Conservation (phyloP, 179 eudicot species). For the Corrigiola litoralis region DNA sequence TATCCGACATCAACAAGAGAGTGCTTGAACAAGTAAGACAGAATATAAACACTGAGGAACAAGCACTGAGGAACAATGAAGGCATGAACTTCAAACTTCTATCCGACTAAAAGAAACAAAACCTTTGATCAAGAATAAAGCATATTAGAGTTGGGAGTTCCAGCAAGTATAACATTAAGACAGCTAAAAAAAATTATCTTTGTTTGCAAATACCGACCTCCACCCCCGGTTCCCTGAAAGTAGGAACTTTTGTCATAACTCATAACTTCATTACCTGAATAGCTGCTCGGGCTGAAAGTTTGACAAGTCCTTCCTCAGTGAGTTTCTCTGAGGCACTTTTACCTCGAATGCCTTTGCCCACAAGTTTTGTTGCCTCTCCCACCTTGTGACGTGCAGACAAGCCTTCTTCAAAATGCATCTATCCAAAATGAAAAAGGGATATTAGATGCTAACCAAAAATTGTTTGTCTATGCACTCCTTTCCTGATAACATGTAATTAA, state of each 20-base stretch:
- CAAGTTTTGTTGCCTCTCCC: slow-evolving; percentile 67
- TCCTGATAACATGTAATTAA: neutral
- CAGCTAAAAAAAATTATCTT: neutral
- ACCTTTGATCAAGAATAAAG: too few relatives aligned
- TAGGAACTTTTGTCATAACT: neutral
- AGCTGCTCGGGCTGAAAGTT: slow-evolving; percentile 86
- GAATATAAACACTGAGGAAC: too few relatives aligned
- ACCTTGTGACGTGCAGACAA: slow-evolving; percentile 67
- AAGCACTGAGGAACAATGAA: too few relatives aligned
- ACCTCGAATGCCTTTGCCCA: slow-evolving; percentile 72
- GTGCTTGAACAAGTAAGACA: too few relatives aligned
- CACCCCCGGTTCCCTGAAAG: too few relatives aligned
- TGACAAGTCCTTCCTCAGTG: slow-evolving; percentile 90
- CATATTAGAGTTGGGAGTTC: too few relatives aligned
- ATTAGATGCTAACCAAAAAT: slow-evolving; percentile 5
- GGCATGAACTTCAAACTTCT: neutral
- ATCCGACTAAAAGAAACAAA: neutral
- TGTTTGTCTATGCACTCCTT: slow-evolving; percentile 5
- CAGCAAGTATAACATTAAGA: too few relatives aligned
- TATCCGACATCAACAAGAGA: too few relatives aligned
- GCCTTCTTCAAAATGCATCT: slow-evolving; percentile 98
- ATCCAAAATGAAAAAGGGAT: slow-evolving; percentile 19
- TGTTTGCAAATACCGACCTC: too few relatives aligned
- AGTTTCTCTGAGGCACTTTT: slow-evolving; percentile 92
- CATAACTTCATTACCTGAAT: slow-evolving; percentile 61